Evolutionary conservation across 2,329 filamentous ascomycete species (phyloP), one percentile per base, ranked within the genome.

Genomic region (Arthrobotrys entomopaga): DNA sequence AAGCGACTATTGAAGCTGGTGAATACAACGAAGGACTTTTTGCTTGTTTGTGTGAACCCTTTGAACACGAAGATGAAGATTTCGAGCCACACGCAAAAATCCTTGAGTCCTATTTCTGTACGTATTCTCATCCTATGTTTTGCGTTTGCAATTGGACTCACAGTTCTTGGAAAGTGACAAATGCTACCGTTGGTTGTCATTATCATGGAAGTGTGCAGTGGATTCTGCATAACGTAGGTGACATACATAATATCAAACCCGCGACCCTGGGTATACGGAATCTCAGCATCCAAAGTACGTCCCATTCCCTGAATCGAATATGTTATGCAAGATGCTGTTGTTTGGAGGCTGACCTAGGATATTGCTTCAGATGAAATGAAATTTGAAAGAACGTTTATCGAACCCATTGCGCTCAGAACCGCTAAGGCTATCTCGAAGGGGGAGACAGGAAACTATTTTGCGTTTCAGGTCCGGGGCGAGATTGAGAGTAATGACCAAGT

Each of bases 1-100:
- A 74, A 13, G 70, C 70, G 16, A 48, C 40, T 7, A 53, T 67
- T 22, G 63, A 74, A 46, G 53, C 61, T 26, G 52, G 63, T 5
- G 57, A 67, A 58, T 66, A 74, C 15, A 74, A 74, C 38, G 70
- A 74, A 20, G 70, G 70, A n/a, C 70, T 74, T 42, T 74, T 74
- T 43, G 70, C 63, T 63, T 74, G 70, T 43, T 26, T 74, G 38
- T 74, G 70, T 40, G 70, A 67, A 40, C 70, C 70, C 3, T 74
- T 67, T 29, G 50, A 67, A 13, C 43, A 67, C 13, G 70, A 74
- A 29, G 70, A 74, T n/a, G 70, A 74, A n/a, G 70, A 74, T 46
- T 74, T 74, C 19, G 70, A 74, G 24, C 70, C 70, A 10, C 70
- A 74, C 42, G 63, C 70, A 1, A 54, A 67, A 40, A 57, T 66